phyloP scores from a whole-genome alignment of 192 early-diverging fungal species.

The Martensiomyces pterosporus region DNA sequence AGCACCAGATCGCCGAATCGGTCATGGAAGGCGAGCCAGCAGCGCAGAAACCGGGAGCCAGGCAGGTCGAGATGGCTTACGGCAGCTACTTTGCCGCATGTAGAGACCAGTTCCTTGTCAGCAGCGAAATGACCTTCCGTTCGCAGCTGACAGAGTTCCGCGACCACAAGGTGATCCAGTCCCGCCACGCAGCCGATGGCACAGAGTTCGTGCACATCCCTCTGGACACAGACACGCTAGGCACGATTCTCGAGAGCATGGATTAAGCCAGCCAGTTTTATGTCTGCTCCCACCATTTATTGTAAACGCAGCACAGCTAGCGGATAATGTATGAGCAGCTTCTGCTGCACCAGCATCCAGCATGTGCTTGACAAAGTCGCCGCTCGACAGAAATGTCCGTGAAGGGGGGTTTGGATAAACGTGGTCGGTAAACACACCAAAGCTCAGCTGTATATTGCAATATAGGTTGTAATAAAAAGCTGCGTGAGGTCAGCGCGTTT shows the following conservation, averaged over 20 bases:
- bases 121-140: slow-evolving; percentile 77
- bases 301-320: too few species aligned
- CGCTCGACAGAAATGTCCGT: too few species aligned
- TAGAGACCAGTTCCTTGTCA: slow-evolving; percentile 78
- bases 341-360: too few species aligned
- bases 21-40: slow-evolving; percentile 22
- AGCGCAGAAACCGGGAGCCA: slow-evolving; percentile 27
- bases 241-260: slow-evolving; percentile 67
- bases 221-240: slow-evolving; percentile 59
- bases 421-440: neutral
- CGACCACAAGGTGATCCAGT: slow-evolving; percentile 84
- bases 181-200: slow-evolving; percentile 45
- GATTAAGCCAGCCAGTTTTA: too few species aligned
- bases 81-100: slow-evolving; percentile 65
- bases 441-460: neutral
- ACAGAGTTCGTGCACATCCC: slow-evolving; percentile 54
- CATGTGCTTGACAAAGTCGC: too few species aligned
- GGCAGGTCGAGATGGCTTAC: slow-evolving; percentile 56
- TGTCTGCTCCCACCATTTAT: neutral
- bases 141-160: slow-evolving; percentile 91
- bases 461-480: slow-evolving; percentile 4
- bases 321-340: too few species aligned
- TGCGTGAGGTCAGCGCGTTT: slow-evolving; percentile 27
- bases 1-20: slow-evolving; percentile 66
- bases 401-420: too few species aligned